Evolutionary conservation across 1,284 basidiomycete genomes (phyloP).

Genomic region (Pholiota adiposa): DNA sequence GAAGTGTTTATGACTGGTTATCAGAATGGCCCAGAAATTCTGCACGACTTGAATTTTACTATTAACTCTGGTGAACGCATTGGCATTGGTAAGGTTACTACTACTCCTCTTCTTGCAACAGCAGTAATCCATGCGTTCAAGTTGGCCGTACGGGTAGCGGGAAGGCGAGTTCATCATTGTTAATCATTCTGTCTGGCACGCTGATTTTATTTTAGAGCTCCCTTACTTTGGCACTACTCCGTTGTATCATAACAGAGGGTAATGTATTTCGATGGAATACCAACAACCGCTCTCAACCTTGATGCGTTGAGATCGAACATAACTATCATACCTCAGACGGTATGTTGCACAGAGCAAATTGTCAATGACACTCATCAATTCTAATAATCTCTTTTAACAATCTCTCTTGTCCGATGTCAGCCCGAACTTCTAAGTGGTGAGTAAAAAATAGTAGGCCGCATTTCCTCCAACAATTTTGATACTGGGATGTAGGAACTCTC

Average conservation of each 20-base stretch:
- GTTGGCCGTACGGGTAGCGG: not conserved
- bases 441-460: constrained; percentile 27
- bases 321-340: constrained; percentile 59
- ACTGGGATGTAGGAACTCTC: constrained; percentile 33
- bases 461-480: not conserved
- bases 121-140: not conserved
- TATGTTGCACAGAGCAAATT: not conserved
- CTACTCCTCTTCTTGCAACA: not conserved
- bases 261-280: constrained; percentile 54
- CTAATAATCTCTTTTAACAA: too few relatives aligned
- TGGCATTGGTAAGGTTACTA: not conserved
- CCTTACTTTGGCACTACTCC: constrained; percentile 52
- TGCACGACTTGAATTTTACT: not conserved
- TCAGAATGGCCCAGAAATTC: not conserved
- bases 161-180: not conserved
- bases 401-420: not conserved
- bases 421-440: constrained; percentile 13
- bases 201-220: constrained; percentile 46
- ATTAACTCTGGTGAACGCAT: not conserved
- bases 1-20: too few relatives aligned
- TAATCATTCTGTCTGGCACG: not conserved
- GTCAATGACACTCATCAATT: too few relatives aligned
- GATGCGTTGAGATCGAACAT: constrained; percentile 63
- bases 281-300: constrained; percentile 57
- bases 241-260: constrained; percentile 62